Evolutionary conservation across 257 asterid genomes (phyloP).

Genomic region (Pogostemon cablin): DNA sequence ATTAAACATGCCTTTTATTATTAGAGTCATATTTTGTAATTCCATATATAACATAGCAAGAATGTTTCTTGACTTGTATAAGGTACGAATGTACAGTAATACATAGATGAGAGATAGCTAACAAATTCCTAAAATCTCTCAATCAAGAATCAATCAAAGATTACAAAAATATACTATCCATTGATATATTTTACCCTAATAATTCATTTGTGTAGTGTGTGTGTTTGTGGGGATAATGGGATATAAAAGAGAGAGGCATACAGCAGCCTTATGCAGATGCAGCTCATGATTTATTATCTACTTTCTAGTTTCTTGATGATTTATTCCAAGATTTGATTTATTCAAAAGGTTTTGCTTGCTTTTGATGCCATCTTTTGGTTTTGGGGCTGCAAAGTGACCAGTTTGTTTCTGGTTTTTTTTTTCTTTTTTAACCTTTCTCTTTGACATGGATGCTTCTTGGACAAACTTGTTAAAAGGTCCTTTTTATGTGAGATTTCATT

Average conservation of each 20-base stretch:
- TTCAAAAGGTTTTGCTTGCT: slow-evolving; percentile 1
- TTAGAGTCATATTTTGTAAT: no score
- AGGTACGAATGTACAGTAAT: no score
- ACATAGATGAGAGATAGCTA: no score
- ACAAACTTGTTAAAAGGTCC: slow-evolving; percentile 23
- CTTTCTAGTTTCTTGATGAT: neutral
- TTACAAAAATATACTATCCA: neutral
- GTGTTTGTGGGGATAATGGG: slow-evolving; percentile 22
- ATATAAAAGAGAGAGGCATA: slow-evolving; percentile 53
- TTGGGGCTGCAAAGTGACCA: slow-evolving; percentile 1
- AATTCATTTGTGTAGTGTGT: neutral
- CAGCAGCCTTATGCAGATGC: slow-evolving; percentile 99
- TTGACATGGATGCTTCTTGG: slow-evolving; percentile 31
- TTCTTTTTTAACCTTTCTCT: slow-evolving; percentile 26
- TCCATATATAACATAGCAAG: no score
- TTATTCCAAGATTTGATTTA: neutral
- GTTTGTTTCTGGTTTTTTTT: neutral
- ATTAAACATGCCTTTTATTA: no score
- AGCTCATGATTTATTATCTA: no score
- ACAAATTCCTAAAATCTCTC: no score
- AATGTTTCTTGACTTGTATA: no score
- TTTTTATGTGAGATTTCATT: slow-evolving; percentile 4
- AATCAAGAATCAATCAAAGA: no score
- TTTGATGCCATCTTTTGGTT: slow-evolving; percentile 15
- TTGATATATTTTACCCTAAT: no score